Conservation (phyloP, 306 rosid genomes). For the Cucumis melo region DNA sequence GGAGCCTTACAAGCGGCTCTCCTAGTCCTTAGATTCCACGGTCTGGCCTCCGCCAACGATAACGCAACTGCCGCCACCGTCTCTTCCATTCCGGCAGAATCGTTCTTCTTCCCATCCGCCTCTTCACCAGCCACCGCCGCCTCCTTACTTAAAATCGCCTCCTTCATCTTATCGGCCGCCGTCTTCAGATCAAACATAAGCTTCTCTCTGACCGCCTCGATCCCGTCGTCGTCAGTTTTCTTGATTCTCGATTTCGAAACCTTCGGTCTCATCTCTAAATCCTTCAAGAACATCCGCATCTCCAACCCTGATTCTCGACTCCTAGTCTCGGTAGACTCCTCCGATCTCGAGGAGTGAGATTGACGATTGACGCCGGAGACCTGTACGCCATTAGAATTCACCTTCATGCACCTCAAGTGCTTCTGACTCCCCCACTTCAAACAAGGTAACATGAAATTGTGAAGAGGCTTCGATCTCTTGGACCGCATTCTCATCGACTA, state of each 20-base stretch:
- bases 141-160: conserved; percentile 46
- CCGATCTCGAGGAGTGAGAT: conserved; percentile 22
- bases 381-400: conserved; percentile 6
- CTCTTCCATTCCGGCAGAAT: conserved; percentile 4
- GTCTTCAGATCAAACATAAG: conserved; percentile 70
- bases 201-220: conserved; percentile 78
- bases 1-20: conserved; percentile 34
- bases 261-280: conserved; percentile 15
- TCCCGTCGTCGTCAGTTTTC: conserved; percentile 37
- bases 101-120: background rate
- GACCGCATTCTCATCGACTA: conserved; percentile 46
- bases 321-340: conserved; percentile 14
- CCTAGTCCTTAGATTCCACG: conserved; percentile 77
- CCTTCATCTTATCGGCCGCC: conserved; percentile 59
- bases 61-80: conserved; percentile 1
- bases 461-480: conserved; percentile 69
- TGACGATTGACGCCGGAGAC: conserved; percentile 30
- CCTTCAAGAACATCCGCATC: conserved; percentile 16
- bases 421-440: conserved; percentile 87
- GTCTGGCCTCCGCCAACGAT: conserved; percentile 20
- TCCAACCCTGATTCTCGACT: conserved; percentile 22
- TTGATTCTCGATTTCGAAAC: conserved; percentile 22
- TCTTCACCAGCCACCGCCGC: conserved; percentile 13
- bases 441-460: conserved; percentile 78
- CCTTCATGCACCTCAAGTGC: conserved; percentile 61